phyloP scores from a whole-genome alignment of 768 basidiomycete species.

The Termitomyces sp. region DNA sequence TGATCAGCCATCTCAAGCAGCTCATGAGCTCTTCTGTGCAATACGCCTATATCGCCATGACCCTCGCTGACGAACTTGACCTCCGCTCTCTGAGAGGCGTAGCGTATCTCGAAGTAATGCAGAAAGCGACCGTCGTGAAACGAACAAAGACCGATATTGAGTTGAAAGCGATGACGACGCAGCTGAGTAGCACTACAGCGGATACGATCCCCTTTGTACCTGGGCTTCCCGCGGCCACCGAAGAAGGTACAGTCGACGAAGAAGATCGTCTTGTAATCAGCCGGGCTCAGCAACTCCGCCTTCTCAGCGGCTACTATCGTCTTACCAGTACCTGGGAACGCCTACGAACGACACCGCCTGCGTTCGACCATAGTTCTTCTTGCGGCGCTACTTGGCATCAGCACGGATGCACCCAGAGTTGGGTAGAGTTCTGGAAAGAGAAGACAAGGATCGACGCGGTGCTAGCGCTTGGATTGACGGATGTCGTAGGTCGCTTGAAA shows the following conservation, averaged over 20 bases:
- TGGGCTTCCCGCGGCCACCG: neutral
- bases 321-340: slow-evolving; percentile 66
- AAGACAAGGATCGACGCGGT: slow-evolving; percentile 62
- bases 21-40: slow-evolving; percentile 61
- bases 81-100: slow-evolving; percentile 56
- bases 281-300: slow-evolving; percentile 56
- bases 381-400: slow-evolving; percentile 74
- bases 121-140: slow-evolving; percentile 47
- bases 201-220: neutral
- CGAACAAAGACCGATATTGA: slow-evolving; percentile 29
- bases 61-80: slow-evolving; percentile 67
- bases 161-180: slow-evolving; percentile 16
- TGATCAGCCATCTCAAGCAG: slow-evolving; percentile 55
- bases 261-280: slow-evolving; percentile 52
- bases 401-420: slow-evolving; percentile 67
- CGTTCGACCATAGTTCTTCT: slow-evolving; percentile 61
- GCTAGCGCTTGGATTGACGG: slow-evolving; percentile 55
- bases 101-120: slow-evolving; percentile 75
- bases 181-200: neutral
- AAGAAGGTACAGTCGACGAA: slow-evolving; percentile 34
- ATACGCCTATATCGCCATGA: slow-evolving; percentile 73
- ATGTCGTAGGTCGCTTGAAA: slow-evolving; percentile 64
- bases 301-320: slow-evolving; percentile 68
- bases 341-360: slow-evolving; percentile 51
- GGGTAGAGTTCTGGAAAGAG: slow-evolving; percentile 81